Percentiles rank a stretch among this genome's conserved stretches.
phyloP scores from a whole-genome alignment of 2,329 filamentous ascomycete species.

The Alternaria infectoria region DNA sequence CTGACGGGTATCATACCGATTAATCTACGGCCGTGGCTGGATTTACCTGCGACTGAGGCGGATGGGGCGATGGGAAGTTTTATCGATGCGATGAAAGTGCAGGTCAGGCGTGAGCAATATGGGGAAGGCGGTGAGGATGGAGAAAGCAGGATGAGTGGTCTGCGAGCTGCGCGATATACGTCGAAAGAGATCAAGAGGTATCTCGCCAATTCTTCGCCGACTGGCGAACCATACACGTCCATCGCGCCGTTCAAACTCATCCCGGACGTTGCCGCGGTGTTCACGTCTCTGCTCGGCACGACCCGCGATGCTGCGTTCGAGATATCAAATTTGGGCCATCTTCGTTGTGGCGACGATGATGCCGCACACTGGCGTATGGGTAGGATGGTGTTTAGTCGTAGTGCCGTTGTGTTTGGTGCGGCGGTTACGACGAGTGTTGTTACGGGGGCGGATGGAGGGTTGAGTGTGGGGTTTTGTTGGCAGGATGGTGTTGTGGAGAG shows the following conservation, averaged over 20 bases:
- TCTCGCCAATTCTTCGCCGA: conserved; percentile 10
- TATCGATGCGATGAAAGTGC: conserved; percentile 17
- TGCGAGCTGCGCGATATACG: neutral
- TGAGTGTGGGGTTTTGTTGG: conserved; percentile 52
- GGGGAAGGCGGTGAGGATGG: neutral
- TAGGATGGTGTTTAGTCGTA: conserved; percentile 53
- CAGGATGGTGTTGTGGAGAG: conserved; percentile 48
- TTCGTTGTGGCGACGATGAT: accelerated
- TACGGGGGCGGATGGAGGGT: conserved; percentile 47
- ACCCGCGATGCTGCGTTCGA: conserved; percentile 49
- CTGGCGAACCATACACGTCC: conserved; percentile 10
- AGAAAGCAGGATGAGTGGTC: neutral
- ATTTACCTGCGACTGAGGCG: conserved; percentile 29
- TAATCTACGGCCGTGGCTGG: conserved; percentile 38
- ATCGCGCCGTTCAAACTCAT: conserved; percentile 14
- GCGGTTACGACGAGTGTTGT: conserved; percentile 49
- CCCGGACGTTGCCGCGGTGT: conserved; percentile 33
- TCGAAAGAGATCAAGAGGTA: conserved; percentile 2
- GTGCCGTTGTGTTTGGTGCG: conserved; percentile 47
- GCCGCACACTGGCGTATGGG: conserved; percentile 30
- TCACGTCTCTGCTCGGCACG: conserved; percentile 48
- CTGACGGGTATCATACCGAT: conserved; percentile 44
- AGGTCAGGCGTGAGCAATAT: neutral
- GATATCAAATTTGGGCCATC: conserved; percentile 52
- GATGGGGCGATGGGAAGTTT: conserved; percentile 24